A percentile compares a stretch with the other conserved stretches of the same genome.
phyloP scores from a whole-genome alignment of 306 rosid species.

The Ochetophila trinervis region DNA sequence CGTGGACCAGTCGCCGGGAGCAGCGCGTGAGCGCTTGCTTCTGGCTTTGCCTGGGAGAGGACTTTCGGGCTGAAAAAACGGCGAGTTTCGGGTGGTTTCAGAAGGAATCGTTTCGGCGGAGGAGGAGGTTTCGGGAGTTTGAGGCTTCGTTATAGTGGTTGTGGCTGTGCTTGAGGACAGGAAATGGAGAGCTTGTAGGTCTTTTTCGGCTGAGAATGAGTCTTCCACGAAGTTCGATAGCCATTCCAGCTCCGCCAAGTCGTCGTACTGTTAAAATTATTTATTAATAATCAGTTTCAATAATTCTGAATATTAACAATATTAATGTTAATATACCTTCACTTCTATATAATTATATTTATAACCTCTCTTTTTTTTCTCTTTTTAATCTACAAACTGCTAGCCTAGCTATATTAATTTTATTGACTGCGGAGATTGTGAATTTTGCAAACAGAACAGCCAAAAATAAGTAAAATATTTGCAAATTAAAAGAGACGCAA shows the following conservation, averaged over 20 bases:
- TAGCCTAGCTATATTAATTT: too few species aligned
- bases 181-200: constrained; percentile 57
- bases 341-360: too few species aligned
- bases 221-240: constrained; percentile 92
- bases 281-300: background rate
- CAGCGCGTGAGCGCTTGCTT: constrained; percentile 94
- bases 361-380: background rate
- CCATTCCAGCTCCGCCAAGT: constrained; percentile 95
- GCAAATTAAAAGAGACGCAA: background rate
- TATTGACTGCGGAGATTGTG: too few species aligned
- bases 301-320: background rate
- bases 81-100: constrained; percentile 38
- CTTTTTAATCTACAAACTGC: too few species aligned
- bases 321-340: too few species aligned
- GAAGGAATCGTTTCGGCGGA: constrained; percentile 56
- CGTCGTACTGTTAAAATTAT: constrained; percentile 54
- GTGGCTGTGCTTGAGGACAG: constrained; percentile 35
- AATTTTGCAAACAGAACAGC: too few species aligned
- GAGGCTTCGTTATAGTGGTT: constrained; percentile 40
- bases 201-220: constrained; percentile 77
- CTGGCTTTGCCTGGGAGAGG: constrained; percentile 92
- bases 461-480: too few species aligned
- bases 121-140: constrained; percentile 74
- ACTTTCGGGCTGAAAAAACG: constrained; percentile 59
- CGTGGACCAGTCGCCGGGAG: constrained; percentile 96